A percentile compares a stretch with the other conserved stretches of the same genome.
Conservation (phyloP, 305 asterid species). For the Plantago coronopus region DNA sequence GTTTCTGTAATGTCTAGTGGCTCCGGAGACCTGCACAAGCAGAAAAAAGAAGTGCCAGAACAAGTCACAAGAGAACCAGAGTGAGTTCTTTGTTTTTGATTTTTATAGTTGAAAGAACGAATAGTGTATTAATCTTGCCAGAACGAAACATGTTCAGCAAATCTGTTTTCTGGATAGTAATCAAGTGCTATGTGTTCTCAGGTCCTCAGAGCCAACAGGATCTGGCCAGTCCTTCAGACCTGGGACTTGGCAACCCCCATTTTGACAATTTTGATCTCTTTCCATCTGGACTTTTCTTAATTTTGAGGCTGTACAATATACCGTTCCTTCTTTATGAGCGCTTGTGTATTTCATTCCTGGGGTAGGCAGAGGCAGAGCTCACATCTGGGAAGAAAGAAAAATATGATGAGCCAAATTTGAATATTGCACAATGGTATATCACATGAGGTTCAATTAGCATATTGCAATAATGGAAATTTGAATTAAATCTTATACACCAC, state of each 20-base stretch:
- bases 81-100: conserved; percentile 34
- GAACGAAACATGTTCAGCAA: not conserved
- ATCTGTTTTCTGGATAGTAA: not conserved
- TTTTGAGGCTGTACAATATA: too few relatives aligned
- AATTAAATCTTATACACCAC: too few relatives aligned
- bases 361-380: too few relatives aligned
- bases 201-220: conserved; percentile 82
- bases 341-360: too few relatives aligned
- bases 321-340: too few relatives aligned
- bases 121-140: not conserved
- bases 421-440: too few relatives aligned
- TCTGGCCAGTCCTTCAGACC: conserved; percentile 83
- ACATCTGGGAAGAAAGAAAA: too few relatives aligned
- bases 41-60: conserved; percentile 28
- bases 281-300: too few relatives aligned
- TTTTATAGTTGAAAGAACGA: not conserved
- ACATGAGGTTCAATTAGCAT: too few relatives aligned
- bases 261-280: conserved; percentile 26
- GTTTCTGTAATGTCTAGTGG: conserved; percentile 22
- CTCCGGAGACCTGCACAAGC: conserved; percentile 27
- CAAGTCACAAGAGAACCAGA: conserved; percentile 31
- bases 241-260: conserved; percentile 93
- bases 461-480: too few relatives aligned
- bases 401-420: too few relatives aligned
- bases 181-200: conserved; percentile 10